Evolutionary conservation across 2,329 filamentous ascomycete genomes (phyloP).

Genomic region (Aspergillus arachidicola): DNA sequence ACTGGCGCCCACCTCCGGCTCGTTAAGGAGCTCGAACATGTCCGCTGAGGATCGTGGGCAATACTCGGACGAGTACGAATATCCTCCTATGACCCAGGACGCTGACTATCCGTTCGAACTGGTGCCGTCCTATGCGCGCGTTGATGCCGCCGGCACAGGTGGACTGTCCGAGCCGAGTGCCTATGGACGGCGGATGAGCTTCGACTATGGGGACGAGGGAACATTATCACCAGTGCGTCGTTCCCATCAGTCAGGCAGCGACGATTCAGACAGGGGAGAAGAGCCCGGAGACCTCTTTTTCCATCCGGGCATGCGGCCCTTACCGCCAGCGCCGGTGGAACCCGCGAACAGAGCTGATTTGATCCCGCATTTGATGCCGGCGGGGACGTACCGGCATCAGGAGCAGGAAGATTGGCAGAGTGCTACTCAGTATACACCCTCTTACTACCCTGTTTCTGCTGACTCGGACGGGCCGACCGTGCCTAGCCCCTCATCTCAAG

Average conservation of each 20-base stretch:
- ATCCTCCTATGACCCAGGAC: constrained; percentile 49
- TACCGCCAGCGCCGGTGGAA: constrained; percentile 66
- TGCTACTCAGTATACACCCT: constrained; percentile 41
- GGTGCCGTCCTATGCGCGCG: constrained; percentile 64
- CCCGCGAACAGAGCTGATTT: constrained; percentile 49
- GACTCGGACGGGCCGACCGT: constrained; percentile 55
- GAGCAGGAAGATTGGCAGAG: constrained; percentile 45
- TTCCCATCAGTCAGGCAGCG: constrained; percentile 54
- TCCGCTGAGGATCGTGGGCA: constrained; percentile 29
- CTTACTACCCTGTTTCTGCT: constrained; percentile 44
- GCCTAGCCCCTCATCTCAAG: constrained; percentile 47
- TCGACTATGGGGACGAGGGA: constrained; percentile 86
- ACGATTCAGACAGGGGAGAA: constrained; percentile 70
- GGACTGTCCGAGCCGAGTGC: constrained; percentile 75
- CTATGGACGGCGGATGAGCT: constrained; percentile 71
- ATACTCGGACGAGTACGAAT: constrained; percentile 38
- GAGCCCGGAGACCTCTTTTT: constrained; percentile 92
- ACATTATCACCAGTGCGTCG: constrained; percentile 64
- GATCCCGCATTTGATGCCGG: constrained; percentile 52
- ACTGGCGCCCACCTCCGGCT: constrained; percentile 27
- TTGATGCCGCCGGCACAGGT: constrained; percentile 89
- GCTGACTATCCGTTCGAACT: constrained; percentile 60
- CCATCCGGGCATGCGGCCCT: constrained; percentile 74
- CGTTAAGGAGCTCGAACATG: constrained; percentile 31
- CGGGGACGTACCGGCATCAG: constrained; percentile 61